Evolutionary conservation across 1,284 basidiomycete species (phyloP).

Genomic region (Pyrrhoderma lamaoense): DNA sequence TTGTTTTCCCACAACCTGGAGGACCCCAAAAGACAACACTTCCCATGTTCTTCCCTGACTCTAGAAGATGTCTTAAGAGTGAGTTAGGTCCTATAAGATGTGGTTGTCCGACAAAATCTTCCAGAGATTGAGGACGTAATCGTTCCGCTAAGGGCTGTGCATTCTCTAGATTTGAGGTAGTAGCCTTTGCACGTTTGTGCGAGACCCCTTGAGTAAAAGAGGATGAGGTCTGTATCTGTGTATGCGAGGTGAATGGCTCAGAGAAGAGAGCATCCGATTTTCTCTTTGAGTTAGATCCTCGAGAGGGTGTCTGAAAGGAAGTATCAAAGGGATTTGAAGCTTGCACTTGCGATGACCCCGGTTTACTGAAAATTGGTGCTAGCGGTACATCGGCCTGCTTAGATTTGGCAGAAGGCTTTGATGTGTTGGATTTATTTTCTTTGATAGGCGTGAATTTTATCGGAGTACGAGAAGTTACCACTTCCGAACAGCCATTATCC

Average conservation of each 20-base stretch:
- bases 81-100: slow-evolving; percentile 49
- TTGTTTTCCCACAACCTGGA: slow-evolving; percentile 77
- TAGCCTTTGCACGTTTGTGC: slow-evolving; percentile 26
- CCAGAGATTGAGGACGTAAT: slow-evolving; percentile 51
- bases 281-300: slow-evolving; percentile 5
- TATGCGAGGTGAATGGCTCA: slow-evolving; percentile 16
- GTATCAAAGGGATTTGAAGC: not conserved
- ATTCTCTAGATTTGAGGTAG: slow-evolving; percentile 26
- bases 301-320: not conserved
- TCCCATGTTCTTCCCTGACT: slow-evolving; percentile 34
- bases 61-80: slow-evolving; percentile 45
- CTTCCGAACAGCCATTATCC: slow-evolving; percentile 36
- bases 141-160: slow-evolving; percentile 53
- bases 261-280: not conserved
- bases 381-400: not conserved
- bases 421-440: slow-evolving; percentile 10
- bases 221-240: slow-evolving; percentile 4
- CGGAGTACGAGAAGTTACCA: slow-evolving; percentile 17
- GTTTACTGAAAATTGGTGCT: slow-evolving; percentile 17
- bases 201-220: slow-evolving; percentile 10
- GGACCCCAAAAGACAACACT: slow-evolving; percentile 72
- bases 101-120: slow-evolving; percentile 63
- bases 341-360: slow-evolving; percentile 6
- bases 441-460: slow-evolving; percentile 15
- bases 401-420: slow-evolving; percentile 3